Evolutionary conservation across 2,329 filamentous ascomycete genomes (phyloP), one percentile per base, ranked within the genome.

Genomic region (Fusarium sp.): DNA sequence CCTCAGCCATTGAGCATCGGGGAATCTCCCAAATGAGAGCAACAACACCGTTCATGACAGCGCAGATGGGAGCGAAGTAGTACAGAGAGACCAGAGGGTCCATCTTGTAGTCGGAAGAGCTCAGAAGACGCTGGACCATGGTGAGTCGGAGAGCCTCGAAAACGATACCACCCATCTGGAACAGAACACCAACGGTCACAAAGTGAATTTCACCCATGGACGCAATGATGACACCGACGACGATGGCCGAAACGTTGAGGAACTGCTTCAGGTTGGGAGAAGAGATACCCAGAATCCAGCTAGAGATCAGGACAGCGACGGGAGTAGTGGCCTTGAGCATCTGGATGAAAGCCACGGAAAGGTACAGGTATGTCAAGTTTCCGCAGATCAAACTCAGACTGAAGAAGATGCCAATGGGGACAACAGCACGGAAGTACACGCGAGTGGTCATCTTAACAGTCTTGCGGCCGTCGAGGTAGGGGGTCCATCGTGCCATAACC

Each of bases 291-390:
- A 98, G 89, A 53, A 86, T 84, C 95, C 96, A 98, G 71, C 93
- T 93, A 40, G 93, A 91, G 71, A 98, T 82, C 39, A 99, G 88
- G 52, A 98, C 94, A 54, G 94, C 94, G 62, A 98, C 94, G 17
- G 96, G 96, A 32, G 93, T 98, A 43, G 94, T 97, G 71, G 96
- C 96, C 92, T 98, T 98, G 80, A 98, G 90, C 95, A 98, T 98
- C 85, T 98, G 95, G 76, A 98, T 98, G 81, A 98, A 98, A 63
- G 95, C 92, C 61, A 98, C 95, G 71, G 92, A 96, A 65, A 98
- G 88, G 81, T 97, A 97, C 56, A 97, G 88, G 78, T 98, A 98
- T 73, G 95, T 94, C 81, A 97, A 82, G 84, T 98, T 98, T 77
- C 94, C 94, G 81, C 94, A 97, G 78, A 98, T 97, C 84, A 98